A percentile compares a stretch with the other conserved stretches of the same genome.
These are phyloP conservation scores for Neurospora tetrasperma DNA, from an alignment of 495 filamentous ascomycete species.

Conservation along the genomic window DNA sequence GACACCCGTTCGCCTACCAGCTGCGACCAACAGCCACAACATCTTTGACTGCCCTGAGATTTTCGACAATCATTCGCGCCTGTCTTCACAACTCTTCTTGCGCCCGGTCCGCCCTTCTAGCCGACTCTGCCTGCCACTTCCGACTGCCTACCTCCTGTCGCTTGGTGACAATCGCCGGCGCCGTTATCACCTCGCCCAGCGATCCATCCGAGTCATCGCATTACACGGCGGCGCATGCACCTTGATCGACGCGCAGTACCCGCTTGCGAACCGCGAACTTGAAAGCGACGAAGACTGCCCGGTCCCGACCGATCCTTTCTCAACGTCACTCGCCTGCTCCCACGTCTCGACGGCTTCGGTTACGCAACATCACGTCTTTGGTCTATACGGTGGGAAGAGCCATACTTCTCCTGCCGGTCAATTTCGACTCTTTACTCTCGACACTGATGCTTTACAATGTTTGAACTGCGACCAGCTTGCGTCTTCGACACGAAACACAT, in stretches of 20 bases:
- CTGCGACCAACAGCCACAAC: background rate
- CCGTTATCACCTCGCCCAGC: background rate
- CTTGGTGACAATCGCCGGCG: background rate
- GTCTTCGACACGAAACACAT: conserved; percentile 20
- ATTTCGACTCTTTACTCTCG: background rate
- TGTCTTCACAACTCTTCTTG: background rate
- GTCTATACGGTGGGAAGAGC: background rate
- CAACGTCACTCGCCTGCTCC: background rate
- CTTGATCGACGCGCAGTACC: background rate
- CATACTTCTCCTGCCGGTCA: background rate
- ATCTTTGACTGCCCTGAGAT: background rate
- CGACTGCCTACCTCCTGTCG: background rate
- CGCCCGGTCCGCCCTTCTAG: background rate
- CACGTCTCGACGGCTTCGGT: background rate
- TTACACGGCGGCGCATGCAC: background rate
- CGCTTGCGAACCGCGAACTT: background rate
- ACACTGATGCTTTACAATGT: conserved; percentile 37
- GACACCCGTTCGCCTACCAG: background rate
- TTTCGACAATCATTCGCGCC: background rate
- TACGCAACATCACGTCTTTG: background rate
- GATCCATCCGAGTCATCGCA: background rate
- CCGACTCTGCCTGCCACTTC: background rate
- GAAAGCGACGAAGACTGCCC: background rate
- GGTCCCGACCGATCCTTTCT: background rate
- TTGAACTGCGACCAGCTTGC: conserved; percentile 29